Conservation (phyloP, 2,329 filamentous ascomycete species). For the Fusarium poae region DNA sequence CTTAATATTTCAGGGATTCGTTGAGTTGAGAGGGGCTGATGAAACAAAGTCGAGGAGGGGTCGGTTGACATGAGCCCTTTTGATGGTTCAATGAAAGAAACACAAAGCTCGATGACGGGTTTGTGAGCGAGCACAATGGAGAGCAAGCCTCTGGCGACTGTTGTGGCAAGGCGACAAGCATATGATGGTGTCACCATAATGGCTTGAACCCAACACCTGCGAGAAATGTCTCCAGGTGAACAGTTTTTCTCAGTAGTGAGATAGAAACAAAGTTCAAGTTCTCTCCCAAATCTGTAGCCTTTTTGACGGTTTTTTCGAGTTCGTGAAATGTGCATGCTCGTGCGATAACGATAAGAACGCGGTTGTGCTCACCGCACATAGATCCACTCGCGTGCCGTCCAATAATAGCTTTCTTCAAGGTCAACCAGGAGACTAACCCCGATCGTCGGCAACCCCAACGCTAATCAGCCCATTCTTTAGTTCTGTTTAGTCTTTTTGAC, state of each 20-base stretch:
- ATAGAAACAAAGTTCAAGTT: constrained; percentile 40
- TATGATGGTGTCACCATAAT: constrained; percentile 6
- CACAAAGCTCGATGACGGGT: constrained; percentile 9
- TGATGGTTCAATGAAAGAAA: constrained; percentile 27
- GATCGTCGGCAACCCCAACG: constrained; percentile 38
- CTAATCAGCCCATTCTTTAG: constrained; percentile 35
- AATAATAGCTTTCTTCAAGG: constrained; percentile 13
- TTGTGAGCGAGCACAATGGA: constrained; percentile 18
- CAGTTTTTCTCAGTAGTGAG: constrained; percentile 31
- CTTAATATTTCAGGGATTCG: constrained; percentile 51
- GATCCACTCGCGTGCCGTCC: constrained; percentile 23
- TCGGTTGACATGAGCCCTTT: constrained; percentile 12
- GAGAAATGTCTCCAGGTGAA: constrained; percentile 13
- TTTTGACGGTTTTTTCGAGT: constrained; percentile 18
- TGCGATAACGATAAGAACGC: constrained; percentile 5
- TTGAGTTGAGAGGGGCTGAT: constrained; percentile 38
- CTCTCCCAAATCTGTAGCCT: constrained; percentile 13
- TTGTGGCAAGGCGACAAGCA: constrained; percentile 2
- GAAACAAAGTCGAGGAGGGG: constrained; percentile 27
- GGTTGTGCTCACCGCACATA: neutral
- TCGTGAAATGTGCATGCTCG: neutral
- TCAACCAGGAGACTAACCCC: constrained; percentile 29
- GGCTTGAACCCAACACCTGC: constrained; percentile 12
- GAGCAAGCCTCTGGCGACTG: constrained; percentile 12
- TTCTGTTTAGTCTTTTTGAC: constrained; percentile 15